A percentile compares a stretch with the other conserved stretches of the same genome.
These are phyloP conservation scores for Xylaria cubensis DNA, from an alignment of 495 filamentous ascomycete species.

Conservation along the genomic window DNA sequence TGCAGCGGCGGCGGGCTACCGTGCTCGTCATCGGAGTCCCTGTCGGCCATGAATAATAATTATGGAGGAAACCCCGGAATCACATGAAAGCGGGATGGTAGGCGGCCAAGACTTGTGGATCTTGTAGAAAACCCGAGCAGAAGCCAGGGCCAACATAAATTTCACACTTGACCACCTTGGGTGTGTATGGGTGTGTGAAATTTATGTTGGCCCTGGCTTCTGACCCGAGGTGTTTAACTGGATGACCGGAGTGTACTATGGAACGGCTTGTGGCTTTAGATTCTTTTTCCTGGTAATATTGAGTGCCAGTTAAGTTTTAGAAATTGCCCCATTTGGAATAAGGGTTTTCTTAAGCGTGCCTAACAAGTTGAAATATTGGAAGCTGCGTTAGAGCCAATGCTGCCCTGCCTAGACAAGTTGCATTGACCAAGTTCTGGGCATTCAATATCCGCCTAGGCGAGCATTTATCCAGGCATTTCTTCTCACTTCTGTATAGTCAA, in stretches of 20 bases:
- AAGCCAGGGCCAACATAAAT: too few relatives aligned
- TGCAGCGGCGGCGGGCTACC: slow-evolving; percentile 19
- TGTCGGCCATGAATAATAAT: slow-evolving; percentile 11
- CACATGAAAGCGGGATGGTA: slow-evolving; percentile 14
- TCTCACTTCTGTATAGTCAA: neutral
- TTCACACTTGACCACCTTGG: too few relatives aligned
- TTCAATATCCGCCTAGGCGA: neutral
- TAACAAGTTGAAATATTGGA: neutral
- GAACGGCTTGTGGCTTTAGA: neutral
- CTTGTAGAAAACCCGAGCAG: neutral
- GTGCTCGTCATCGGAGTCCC: slow-evolving; percentile 21
- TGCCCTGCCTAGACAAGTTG: neutral
- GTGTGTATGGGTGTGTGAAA: too few relatives aligned
- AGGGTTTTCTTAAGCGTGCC: neutral
- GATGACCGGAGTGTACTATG: neutral
- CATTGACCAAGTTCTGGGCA: slow-evolving; percentile 5
- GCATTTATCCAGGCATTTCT: neutral
- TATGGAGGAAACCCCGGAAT: slow-evolving; percentile 1
- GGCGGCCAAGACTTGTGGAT: slow-evolving; percentile 16
- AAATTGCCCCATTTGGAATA: neutral
- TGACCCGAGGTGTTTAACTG: slow-evolving; percentile 1
- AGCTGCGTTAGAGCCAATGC: neutral
- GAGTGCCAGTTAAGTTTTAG: neutral
- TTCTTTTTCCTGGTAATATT: neutral
- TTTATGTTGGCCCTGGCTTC: too few relatives aligned